Base-by-base conservation (phyloP, 1,284 basidiomycete species). In the Ceratobasidium sp. region DNA sequence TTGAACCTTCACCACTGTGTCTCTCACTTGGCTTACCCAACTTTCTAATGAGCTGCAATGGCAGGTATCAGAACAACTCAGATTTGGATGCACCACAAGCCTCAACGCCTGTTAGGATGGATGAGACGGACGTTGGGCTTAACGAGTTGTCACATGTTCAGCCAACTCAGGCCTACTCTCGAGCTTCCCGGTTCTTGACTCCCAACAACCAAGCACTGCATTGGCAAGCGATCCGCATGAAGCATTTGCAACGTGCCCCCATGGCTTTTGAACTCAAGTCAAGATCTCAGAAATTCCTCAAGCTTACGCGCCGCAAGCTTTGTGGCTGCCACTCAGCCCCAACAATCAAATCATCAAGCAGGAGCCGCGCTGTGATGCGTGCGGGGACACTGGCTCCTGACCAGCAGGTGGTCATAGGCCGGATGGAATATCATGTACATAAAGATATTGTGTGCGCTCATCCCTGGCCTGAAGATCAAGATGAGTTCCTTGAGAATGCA, bases 401-500 rank as follows among this genome's bases (percentile, higher is more conserved):
- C 26, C 64, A 65, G 31, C 42, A 17, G 5, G 10, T 33, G 11
- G 42, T 49, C 64, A 51, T 51, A 17, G 23, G 10, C 3, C 45
- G 13, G 15, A 65, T 65, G 64, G 64, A 65, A 20, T 51, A 33
- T 17, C 45, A 51, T 15, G 28, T 66, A 1, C 31, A 33, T 31
- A 66, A 66, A 17, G 64, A 66, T 31, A 15, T 66, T 8, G 47
- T 66, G 15, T 66, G 26, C 17, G 17, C n/a, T 31, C 51, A 66
- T 31, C 64, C 64, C 17, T 66, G 64, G 64, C 64, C 64, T 0
- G 31, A 51, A 31, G 64, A 66, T 20, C 64, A 26, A 6, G 64
- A 66, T 6, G 28, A 5, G 23, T 66, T 51, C n/a, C 28, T 66
- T 20, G 23, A 35, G 45, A 23, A 31, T 11, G 64, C 64, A 15